Evolutionary conservation across 2,329 filamentous ascomycete genomes (phyloP), one percentile per base, ranked within the genome.

Genomic region (Macrophomina tecta): DNA sequence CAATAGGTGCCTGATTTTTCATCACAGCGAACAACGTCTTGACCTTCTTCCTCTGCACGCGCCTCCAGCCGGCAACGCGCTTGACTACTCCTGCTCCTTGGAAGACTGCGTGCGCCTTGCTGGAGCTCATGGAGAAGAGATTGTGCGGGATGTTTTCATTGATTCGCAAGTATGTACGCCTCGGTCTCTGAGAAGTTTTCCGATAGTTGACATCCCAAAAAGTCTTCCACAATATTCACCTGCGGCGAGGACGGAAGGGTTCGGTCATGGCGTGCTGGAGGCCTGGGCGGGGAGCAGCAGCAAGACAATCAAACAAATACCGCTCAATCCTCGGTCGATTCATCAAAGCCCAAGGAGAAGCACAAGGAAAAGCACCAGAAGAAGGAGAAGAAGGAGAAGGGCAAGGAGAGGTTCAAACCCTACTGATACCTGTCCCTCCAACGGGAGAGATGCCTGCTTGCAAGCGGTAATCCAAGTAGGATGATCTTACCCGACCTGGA

Each of bases 181-280:
- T 11, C 40, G n/a, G n/a, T 51, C 49, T 12, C 42, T 14, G 34
- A 12, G 56, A 52, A n/a, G 42, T 2, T 16, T n/a, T 53, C n/a
- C 5, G 0, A 16, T 32, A 7, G 36, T 36, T 61, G 16, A 61
- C 56, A 40, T 34, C n/a, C 23, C 23, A 23, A 23, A 46, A 56
- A 78, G 75, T 75, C 72, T 23, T 69, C 70, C 18, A 78, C 73
- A 32, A 77, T 79, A n/a, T 80, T 80, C 69, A 84, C 78, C 14
- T 82, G 81, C 69, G 82, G 82, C n/a, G 82, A 85, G 72, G 82
- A 85, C 69, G 81, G 82, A 8, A 73, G 73, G 5, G 74, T 84
- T 36, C 78, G 79, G 56, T 76, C 79, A 1, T 84, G 82, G 82
- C 32, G 64, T 40, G 68, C 58, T 5, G 63, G 51, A 23, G 51